phyloP scores from a whole-genome alignment of 306 rosid species.

The Vigna radiata region DNA sequence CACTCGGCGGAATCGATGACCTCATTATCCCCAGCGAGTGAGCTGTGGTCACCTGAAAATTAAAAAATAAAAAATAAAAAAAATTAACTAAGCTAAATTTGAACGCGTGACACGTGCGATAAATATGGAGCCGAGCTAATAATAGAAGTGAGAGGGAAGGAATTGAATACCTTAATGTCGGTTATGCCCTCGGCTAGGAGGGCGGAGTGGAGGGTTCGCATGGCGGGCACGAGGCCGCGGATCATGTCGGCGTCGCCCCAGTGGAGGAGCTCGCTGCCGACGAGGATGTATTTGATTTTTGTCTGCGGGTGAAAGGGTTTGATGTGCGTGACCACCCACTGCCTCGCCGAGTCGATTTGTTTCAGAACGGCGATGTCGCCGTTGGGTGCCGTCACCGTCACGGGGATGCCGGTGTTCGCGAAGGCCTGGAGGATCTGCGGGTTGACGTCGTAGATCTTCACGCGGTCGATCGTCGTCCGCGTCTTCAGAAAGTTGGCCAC shows the following conservation, averaged over 20 bases:
- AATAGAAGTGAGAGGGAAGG: neutral
- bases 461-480: constrained; percentile 62
- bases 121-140: neutral
- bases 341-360: constrained; percentile 48
- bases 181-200: constrained; percentile 62
- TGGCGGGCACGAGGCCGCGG: constrained; percentile 71
- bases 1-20: constrained; percentile 70
- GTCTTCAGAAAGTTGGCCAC: constrained; percentile 77
- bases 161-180: constrained; percentile 65
- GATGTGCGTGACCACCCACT: constrained; percentile 61
- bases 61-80: too few species aligned
- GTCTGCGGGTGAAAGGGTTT: constrained; percentile 72
- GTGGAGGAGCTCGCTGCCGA: constrained; percentile 81
- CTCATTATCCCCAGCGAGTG: constrained; percentile 75
- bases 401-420: constrained; percentile 70
- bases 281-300: constrained; percentile 66
- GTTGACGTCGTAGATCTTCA: constrained; percentile 79
- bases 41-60: constrained; percentile 70
- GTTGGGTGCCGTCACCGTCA: constrained; percentile 78
- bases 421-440: constrained; percentile 84
- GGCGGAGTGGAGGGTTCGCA: constrained; percentile 72
- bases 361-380: constrained; percentile 62
- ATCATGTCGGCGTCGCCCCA: constrained; percentile 61
- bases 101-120: neutral
- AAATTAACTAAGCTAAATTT: neutral